Conservation (phyloP, 768 basidiomycete species). For the Pleurotus tuber-regium region DNA sequence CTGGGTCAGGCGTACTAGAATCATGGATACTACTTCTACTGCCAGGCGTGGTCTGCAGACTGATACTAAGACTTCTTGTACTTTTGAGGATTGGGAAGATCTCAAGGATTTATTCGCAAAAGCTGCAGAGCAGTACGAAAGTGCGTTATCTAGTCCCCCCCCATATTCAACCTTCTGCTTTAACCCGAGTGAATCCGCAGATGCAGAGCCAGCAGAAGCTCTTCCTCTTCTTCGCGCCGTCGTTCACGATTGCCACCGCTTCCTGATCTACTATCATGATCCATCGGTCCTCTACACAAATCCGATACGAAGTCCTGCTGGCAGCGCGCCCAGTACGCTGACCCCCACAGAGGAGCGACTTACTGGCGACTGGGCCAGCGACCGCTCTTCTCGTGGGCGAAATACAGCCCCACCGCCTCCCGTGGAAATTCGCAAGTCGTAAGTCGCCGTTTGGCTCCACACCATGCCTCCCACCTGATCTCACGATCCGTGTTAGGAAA, state of each 20-base stretch:
- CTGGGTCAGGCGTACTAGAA: conserved; percentile 31
- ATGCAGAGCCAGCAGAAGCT: conserved; percentile 44
- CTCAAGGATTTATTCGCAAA: conserved; percentile 60
- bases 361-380: conserved; percentile 17
- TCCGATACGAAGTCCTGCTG: conserved; percentile 15
- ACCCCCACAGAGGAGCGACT: conserved; percentile 17
- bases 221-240: conserved; percentile 59
- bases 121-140: conserved; percentile 57
- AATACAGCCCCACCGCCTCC: conserved; percentile 7
- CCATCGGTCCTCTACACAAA: conserved; percentile 49
- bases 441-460: conserved; percentile 1
- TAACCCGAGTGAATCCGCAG: too few relatives aligned
- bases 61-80: conserved; percentile 22
- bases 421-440: conserved; percentile 7
- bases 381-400: conserved; percentile 6
- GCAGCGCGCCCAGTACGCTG: conserved; percentile 14
- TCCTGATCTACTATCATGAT: conserved; percentile 51
- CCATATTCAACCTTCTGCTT: background rate
- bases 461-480: conserved; percentile 6
- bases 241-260: conserved; percentile 68
- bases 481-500: conserved; percentile 25
- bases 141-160: too few relatives aligned
- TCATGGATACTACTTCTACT: conserved; percentile 40
- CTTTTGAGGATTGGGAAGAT: conserved; percentile 61
- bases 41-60: conserved; percentile 22